A percentile compares a stretch with the other conserved stretches of the same genome.
These are phyloP conservation scores for Microbotryomycetes sp. DNA, from an alignment of 1,284 basidiomycete genomes.

Conservation along the genomic window DNA sequence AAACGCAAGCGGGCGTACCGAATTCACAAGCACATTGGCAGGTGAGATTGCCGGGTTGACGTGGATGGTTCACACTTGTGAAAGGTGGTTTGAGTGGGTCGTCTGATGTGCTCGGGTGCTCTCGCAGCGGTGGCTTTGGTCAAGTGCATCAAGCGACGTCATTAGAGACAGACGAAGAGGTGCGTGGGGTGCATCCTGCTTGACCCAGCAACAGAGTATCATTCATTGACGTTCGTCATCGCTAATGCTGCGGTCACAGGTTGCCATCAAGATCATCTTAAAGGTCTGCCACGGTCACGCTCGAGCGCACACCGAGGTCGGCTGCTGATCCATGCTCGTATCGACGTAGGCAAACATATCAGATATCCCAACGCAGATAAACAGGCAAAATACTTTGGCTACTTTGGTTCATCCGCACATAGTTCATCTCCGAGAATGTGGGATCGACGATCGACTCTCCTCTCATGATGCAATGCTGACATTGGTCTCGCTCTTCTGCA, in stretches of 20 bases:
- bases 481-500: not conserved
- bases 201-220: not conserved
- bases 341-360: not conserved
- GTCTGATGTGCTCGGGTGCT: not conserved
- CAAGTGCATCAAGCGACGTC: not conserved
- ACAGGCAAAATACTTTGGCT: slow-evolving; percentile 17
- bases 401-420: not conserved
- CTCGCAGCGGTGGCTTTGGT: not conserved
- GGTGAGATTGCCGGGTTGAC: not conserved
- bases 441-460: too few relatives aligned
- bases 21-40: not conserved
- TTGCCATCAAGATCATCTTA: slow-evolving; percentile 31
- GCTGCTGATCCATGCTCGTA: slow-evolving; percentile 10
- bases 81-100: not conserved
- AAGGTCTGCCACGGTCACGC: slow-evolving; percentile 12
- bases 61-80: not conserved
- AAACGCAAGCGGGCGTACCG: slow-evolving; percentile 3
- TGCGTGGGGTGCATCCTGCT: not conserved
- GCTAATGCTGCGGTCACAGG: slow-evolving; percentile 1
- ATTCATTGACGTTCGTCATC: not conserved
- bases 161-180: not conserved
- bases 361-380: not conserved
- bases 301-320: too few relatives aligned
- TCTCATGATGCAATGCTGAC: not conserved
- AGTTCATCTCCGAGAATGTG: not conserved